Conservation (phyloP, 2,329 filamentous ascomycete species). For the Fusarium annulatum region DNA sequence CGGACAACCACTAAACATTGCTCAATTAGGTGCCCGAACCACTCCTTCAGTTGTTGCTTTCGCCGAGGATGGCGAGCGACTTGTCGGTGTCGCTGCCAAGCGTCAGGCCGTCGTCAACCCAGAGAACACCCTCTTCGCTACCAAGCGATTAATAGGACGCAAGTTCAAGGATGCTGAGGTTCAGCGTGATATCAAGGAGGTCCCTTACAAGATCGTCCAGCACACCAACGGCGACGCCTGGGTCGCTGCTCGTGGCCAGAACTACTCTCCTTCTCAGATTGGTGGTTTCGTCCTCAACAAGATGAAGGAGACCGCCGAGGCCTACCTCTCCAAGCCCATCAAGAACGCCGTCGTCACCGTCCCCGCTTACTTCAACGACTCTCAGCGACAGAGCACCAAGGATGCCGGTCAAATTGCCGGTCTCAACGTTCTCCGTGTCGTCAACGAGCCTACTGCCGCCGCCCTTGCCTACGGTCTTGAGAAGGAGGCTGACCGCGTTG, state of each 20-base stretch:
- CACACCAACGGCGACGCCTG: constrained; percentile 97
- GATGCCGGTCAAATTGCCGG: constrained; percentile 96
- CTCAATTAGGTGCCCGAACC: constrained; percentile 51
- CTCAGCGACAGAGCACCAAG: constrained; percentile 97
- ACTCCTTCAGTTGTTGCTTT: constrained; percentile 90
- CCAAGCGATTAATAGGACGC: constrained; percentile 97
- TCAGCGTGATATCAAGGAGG: constrained; percentile 96
- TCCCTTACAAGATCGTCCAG: constrained; percentile 98
- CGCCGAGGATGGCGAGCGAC: constrained; percentile 92
- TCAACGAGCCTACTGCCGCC: constrained; percentile 97
- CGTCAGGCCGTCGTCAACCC: constrained; percentile 98
- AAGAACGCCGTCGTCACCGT: constrained; percentile 98
- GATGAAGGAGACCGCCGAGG: constrained; percentile 99
- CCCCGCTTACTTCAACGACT: constrained; percentile 98
- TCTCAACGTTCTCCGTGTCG: constrained; percentile 95
- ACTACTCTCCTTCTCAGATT: constrained; percentile 98
- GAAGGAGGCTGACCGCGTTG: constrained; percentile 89
- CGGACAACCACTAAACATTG: constrained; percentile 7
- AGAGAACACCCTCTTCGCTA: constrained; percentile 97
- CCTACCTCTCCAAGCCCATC: constrained; percentile 80
- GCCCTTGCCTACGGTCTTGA: constrained; percentile 96
- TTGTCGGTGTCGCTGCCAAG: constrained; percentile 97
- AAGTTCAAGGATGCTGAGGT: constrained; percentile 96
- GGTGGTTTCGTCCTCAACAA: constrained; percentile 96
- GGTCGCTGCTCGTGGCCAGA: constrained; percentile 92